Conservation (phyloP, 306 rosid genomes). For the Trichosanthes truncata region DNA sequence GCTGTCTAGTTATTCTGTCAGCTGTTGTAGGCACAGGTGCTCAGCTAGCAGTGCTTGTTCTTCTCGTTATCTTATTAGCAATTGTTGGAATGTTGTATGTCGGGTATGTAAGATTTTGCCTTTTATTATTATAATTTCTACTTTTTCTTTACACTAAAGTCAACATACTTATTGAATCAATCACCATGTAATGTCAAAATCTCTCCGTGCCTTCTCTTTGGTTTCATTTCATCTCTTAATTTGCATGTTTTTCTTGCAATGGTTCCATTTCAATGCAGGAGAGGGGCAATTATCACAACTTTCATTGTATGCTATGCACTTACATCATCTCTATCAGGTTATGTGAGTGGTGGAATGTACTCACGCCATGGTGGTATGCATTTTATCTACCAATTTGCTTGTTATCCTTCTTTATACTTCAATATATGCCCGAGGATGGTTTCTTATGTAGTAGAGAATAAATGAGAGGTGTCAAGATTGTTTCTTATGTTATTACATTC, state of each 20-base stretch:
- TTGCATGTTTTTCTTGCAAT: background rate
- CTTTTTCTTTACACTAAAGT: background rate
- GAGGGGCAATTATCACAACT: slow-evolving; percentile 96
- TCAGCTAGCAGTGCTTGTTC: slow-evolving; percentile 84
- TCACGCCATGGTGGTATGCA: slow-evolving; percentile 79
- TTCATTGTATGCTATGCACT: slow-evolving; percentile 97
- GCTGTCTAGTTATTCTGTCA: slow-evolving; percentile 63
- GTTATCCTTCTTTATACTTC: background rate
- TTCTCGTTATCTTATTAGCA: slow-evolving; percentile 91
- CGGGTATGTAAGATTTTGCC: slow-evolving; percentile 34
- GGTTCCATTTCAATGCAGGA: slow-evolving; percentile 32
- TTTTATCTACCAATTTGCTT: background rate
- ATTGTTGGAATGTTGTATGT: slow-evolving; percentile 95
- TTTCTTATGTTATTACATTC: background rate
- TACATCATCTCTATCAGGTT: slow-evolving; percentile 93
- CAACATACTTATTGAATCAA: background rate
- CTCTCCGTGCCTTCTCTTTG: background rate
- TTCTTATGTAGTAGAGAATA: background rate
- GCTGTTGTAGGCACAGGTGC: slow-evolving; percentile 99
- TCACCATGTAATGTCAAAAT: background rate
- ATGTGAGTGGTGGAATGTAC: slow-evolving; percentile 99
- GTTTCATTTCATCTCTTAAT: background rate
- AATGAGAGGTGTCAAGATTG: background rate
- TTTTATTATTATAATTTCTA: background rate
- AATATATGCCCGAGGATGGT: background rate